These are phyloP conservation scores for Meyerozyma guilliermondii DNA, from an alignment of 1,139 yeast species.

Conservation along the genomic window DNA sequence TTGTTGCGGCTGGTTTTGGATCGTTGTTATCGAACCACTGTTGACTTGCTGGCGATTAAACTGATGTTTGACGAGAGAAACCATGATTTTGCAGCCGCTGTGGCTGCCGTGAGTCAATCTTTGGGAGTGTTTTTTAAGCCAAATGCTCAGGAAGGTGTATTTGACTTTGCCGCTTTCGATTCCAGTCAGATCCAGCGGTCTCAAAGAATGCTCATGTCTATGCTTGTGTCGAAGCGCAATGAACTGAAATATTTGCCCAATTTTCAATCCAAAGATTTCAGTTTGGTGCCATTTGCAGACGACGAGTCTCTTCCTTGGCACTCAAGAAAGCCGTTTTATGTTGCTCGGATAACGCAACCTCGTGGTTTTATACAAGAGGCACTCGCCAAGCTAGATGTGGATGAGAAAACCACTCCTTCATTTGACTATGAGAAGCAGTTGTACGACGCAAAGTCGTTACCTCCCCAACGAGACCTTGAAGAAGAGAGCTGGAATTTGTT, in stretches of 20 bases:
- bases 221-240: constrained; percentile 3
- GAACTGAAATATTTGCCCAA: neutral
- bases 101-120: constrained; percentile 19
- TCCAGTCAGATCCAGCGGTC: constrained; percentile 25
- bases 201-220: constrained; percentile 37
- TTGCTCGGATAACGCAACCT: constrained; percentile 11
- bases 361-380: constrained; percentile 12
- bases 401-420: constrained; percentile 13
- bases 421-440: constrained; percentile 13
- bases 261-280: constrained; percentile 3
- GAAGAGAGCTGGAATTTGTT: constrained; percentile 19
- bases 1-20: constrained; percentile 14
- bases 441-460: constrained; percentile 12
- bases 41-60: constrained; percentile 26
- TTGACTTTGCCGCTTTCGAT: constrained; percentile 28
- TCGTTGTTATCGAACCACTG: constrained; percentile 17
- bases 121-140: constrained; percentile 32
- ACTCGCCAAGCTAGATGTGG: constrained; percentile 16
- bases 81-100: neutral
- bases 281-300: constrained; percentile 25
- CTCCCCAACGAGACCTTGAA: constrained; percentile 9
- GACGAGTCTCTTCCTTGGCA: constrained; percentile 34
- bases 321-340: constrained; percentile 20
- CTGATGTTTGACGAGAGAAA: constrained; percentile 19
- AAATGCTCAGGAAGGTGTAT: constrained; percentile 7